Percentiles rank a stretch among this genome's conserved stretches.
Conservation (phyloP, 108 stramenopile genomes). For the Parietichytrium sp. region DNA sequence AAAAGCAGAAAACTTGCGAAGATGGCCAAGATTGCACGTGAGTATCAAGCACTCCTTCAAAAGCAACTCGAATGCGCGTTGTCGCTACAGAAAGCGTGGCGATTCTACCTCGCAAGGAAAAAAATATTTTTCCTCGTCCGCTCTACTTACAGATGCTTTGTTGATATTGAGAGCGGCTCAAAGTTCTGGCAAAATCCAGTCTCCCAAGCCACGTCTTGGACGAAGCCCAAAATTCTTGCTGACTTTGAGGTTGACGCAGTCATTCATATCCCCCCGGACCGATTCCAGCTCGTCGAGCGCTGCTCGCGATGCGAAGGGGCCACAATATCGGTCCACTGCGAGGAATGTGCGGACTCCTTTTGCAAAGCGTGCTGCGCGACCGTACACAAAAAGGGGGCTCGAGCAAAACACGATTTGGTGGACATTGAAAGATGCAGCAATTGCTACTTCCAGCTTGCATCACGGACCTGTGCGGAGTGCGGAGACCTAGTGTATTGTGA, state of each 20-base stretch:
- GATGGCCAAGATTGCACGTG: not conserved
- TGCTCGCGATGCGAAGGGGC: not conserved
- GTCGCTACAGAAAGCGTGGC: not conserved
- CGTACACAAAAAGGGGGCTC: not conserved
- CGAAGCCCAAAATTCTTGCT: not conserved
- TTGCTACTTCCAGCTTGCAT: constrained; percentile 35
- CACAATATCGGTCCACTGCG: not conserved
- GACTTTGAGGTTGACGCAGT: not conserved
- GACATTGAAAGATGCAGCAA: not conserved
- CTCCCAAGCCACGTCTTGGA: not conserved
- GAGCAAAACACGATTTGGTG: not conserved
- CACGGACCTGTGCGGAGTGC: not conserved
- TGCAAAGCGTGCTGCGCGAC: not conserved
- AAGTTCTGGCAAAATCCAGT: constrained; percentile 7
- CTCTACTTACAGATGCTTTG: not conserved
- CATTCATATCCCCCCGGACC: constrained; percentile 8
- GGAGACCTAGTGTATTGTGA: not conserved
- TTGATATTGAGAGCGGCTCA: not conserved
- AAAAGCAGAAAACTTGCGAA: not conserved
- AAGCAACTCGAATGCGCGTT: not conserved
- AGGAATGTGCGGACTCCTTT: not conserved
- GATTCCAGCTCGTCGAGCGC: not conserved
- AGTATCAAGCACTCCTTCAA: not conserved
- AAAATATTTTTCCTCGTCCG: not conserved
- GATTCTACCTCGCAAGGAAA: not conserved